A percentile compares a stretch with the other conserved stretches of the same genome.
Evolutionary conservation across 2,329 filamentous ascomycete species (phyloP).

Genomic region (Orbilia quercus): DNA sequence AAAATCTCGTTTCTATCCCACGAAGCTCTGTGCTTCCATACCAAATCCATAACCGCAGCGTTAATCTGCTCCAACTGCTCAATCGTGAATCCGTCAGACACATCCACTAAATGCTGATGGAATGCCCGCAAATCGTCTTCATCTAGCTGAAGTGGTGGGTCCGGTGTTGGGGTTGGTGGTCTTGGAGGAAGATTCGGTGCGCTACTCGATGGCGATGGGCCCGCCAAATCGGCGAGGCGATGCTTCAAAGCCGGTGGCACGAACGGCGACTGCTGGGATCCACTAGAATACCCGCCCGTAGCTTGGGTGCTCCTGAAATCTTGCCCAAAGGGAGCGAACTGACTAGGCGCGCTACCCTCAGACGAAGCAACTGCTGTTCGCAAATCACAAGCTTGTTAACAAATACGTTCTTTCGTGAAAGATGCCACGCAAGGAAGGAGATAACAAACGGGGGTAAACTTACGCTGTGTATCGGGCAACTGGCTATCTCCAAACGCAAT

Average conservation of each 20-base stretch:
- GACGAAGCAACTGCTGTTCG: constrained; percentile 54
- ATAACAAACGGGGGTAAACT: constrained; percentile 62
- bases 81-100: constrained; percentile 81
- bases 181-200: constrained; percentile 62
- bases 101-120: constrained; percentile 72
- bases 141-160: constrained; percentile 64
- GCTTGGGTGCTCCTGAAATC: constrained; percentile 48
- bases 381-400: constrained; percentile 13
- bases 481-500: constrained; percentile 67
- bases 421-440: constrained; percentile 58
- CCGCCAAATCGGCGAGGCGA: constrained; percentile 56
- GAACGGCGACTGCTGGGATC: constrained; percentile 59
- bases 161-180: constrained; percentile 34
- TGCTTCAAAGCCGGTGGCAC: constrained; percentile 61
- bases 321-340: constrained; percentile 36
- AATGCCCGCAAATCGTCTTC: constrained; percentile 69
- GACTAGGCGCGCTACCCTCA: constrained; percentile 54
- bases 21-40: constrained; percentile 82
- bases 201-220: constrained; percentile 56
- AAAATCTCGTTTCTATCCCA: constrained; percentile 85
- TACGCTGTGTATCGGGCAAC: constrained; percentile 73
- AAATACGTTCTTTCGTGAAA: constrained; percentile 60
- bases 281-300: constrained; percentile 33
- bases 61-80: constrained; percentile 97
- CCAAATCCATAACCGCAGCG: constrained; percentile 85